Base-by-base conservation (phyloP, 352 stramenopile genomes). In the Discostella stelligera region DNA sequence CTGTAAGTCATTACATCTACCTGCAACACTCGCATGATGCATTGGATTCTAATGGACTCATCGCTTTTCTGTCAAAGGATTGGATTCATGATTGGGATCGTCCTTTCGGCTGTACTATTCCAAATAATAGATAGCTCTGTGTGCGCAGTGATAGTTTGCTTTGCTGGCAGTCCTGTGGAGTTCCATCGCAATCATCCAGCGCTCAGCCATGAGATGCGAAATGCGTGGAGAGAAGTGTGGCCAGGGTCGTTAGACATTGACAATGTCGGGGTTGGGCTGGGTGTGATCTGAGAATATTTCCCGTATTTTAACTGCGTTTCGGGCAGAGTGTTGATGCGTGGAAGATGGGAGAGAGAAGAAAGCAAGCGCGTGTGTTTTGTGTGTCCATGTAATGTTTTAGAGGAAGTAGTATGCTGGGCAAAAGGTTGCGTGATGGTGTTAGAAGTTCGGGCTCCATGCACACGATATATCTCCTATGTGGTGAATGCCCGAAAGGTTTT, bases 211-310 rank as follows among this genome's bases (percentile, higher is more conserved):
- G 37, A 44, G 37, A 44, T 44, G 37, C 63, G 85, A 59, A 58
- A 77, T n/a, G 80, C 84, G n/a, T 92, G 87, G 87, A 66, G 72
- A 70, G 84, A 90, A 68, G 84, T 90, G 21, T 92, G 87, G 87
- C 87, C 87, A n/a, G 87, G 84, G 60, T 89, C 78, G 27, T 78
- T 92, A 68, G 86, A 92, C 69, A 64, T 85, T 21, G 71, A 86
- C 20, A 74, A 84, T 63, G 68, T 84, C 23, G 48, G 52, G 27
- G 46, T 44, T 30, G 74, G 69, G 46, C 10, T 66, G 11, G 59
- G 13, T n/a, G 25, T 21, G 53, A 30, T 6, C 1, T 46, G 14
- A n/a, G 9, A 56, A 54, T 54, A 25, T 54, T 6, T 54, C 14
- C 21, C 48, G 4, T 23, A 53, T 16, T 16, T 30, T 25, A 32